A percentile compares a stretch with the other conserved stretches of the same genome.
phyloP scores from a whole-genome alignment of 2,329 filamentous ascomycete species.

The Dothideomycetes sp. region DNA sequence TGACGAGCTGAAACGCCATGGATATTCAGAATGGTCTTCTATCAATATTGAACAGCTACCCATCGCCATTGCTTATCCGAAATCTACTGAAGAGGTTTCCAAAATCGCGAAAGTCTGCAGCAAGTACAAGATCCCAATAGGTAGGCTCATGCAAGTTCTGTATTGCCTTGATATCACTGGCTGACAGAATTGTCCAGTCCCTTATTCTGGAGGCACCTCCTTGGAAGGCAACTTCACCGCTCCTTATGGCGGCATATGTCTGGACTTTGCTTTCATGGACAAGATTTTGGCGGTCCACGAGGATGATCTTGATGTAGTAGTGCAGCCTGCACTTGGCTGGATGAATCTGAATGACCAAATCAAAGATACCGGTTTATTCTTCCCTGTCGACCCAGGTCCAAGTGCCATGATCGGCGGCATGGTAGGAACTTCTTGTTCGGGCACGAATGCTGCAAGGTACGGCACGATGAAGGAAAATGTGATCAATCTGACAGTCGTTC shows the following conservation, averaged over 20 bases:
- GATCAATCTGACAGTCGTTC: constrained; percentile 68
- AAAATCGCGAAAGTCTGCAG: constrained; percentile 60
- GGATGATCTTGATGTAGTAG: constrained; percentile 84
- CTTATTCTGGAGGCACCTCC: constrained; percentile 76
- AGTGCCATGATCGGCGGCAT: constrained; percentile 69
- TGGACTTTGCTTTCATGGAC: constrained; percentile 86
- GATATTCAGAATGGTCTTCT: constrained; percentile 61
- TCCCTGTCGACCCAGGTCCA: constrained; percentile 78
- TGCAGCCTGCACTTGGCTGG: constrained; percentile 88
- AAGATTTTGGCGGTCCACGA: constrained; percentile 67
- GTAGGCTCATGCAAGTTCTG: too few species aligned
- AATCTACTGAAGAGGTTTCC: constrained; percentile 53
- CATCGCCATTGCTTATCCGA: constrained; percentile 55
- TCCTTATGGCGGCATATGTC: constrained; percentile 70
- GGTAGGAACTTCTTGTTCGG: constrained; percentile 64
- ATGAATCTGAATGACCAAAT: constrained; percentile 73
- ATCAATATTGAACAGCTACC: constrained; percentile 54
- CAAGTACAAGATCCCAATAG: constrained; percentile 68
- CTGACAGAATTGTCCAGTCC: constrained; percentile 37
- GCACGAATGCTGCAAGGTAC: constrained; percentile 70
- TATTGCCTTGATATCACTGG: background rate
- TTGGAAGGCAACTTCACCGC: constrained; percentile 86
- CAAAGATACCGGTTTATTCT: constrained; percentile 68
- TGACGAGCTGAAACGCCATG: constrained; percentile 52
- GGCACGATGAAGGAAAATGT: constrained; percentile 87